Evolutionary conservation across 768 basidiomycete genomes (phyloP).

Genomic region (Cystoderma amianthinum): DNA sequence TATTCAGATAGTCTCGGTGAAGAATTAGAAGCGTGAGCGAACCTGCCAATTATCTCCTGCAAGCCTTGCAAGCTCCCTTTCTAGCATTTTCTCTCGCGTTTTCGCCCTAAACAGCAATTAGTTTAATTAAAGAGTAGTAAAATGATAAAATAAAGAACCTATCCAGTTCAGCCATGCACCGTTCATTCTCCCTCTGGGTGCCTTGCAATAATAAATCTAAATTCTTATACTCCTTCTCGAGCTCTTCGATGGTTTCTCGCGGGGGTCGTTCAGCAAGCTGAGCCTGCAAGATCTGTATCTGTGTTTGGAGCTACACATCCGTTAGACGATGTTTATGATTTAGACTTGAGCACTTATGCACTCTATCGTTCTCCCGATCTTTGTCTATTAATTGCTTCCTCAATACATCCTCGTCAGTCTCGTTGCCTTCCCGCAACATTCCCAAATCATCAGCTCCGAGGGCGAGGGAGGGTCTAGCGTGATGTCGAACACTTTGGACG

Average conservation of each 20-base stretch:
- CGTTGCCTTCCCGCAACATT: constrained; percentile 50
- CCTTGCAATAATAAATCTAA: constrained; percentile 72
- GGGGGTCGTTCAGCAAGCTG: constrained; percentile 66
- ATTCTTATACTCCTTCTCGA: constrained; percentile 70
- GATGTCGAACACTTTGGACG: constrained; percentile 54
- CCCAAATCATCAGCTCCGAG: constrained; percentile 52
- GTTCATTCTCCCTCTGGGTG: constrained; percentile 81
- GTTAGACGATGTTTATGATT: not conserved
- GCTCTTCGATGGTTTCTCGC: constrained; percentile 52
- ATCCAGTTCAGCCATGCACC: constrained; percentile 77
- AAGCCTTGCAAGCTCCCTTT: constrained; percentile 61
- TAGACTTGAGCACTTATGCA: constrained; percentile 13
- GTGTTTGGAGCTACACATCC: constrained; percentile 47
- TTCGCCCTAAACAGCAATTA: constrained; percentile 35
- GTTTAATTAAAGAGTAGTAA: not conserved
- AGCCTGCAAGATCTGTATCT: constrained; percentile 55
- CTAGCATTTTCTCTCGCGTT: constrained; percentile 70
- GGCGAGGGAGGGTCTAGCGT: constrained; percentile 44
- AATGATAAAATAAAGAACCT: constrained; percentile 31
- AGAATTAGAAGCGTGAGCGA: constrained; percentile 8
- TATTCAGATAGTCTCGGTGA: not conserved
- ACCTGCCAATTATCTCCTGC: constrained; percentile 86
- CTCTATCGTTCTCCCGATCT: constrained; percentile 67
- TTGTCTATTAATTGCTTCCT: constrained; percentile 60
- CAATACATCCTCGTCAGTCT: constrained; percentile 53